A percentile compares a stretch with the other conserved stretches of the same genome.
These are phyloP conservation scores for Pseudoneurospora amorphoporcata DNA, from an alignment of 495 filamentous ascomycete species.

Conservation along the genomic window DNA sequence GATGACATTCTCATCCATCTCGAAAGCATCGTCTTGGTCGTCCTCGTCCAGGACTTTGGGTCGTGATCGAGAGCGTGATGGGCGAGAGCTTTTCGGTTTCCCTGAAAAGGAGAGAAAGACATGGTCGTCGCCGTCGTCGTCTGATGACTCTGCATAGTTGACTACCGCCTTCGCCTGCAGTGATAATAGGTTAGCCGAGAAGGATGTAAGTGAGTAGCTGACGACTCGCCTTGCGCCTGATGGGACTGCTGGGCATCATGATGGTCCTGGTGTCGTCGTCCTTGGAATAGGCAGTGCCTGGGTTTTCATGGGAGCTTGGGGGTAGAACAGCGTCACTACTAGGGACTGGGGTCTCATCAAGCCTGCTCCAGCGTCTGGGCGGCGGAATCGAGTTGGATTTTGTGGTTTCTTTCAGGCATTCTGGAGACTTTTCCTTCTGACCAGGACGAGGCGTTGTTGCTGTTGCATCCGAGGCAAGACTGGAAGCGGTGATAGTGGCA, in stretches of 20 bases:
- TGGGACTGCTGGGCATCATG: slow-evolving; percentile 49
- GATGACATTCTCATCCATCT: slow-evolving; percentile 41
- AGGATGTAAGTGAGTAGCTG: neutral
- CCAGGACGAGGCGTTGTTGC: slow-evolving; percentile 10
- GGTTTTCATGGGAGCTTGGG: slow-evolving; percentile 48
- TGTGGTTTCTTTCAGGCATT: slow-evolving; percentile 35
- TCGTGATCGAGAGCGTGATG: slow-evolving; percentile 18
- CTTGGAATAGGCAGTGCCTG: slow-evolving; percentile 3
- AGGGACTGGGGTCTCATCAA: slow-evolving; percentile 59
- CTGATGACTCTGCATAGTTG: slow-evolving; percentile 57
- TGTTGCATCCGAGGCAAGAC: slow-evolving; percentile 16
- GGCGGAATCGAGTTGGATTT: slow-evolving; percentile 31
- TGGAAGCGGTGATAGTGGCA: slow-evolving; percentile 13
- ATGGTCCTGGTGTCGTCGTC: slow-evolving; percentile 17
- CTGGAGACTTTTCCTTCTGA: slow-evolving; percentile 16
- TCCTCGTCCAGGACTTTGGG: slow-evolving; percentile 38
- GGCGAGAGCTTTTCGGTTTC: slow-evolving; percentile 21
- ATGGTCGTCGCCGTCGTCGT: slow-evolving; percentile 52
- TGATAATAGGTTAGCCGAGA: slow-evolving; percentile 9
- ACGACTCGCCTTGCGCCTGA: slow-evolving; percentile 37
- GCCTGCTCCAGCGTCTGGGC: slow-evolving; percentile 22
- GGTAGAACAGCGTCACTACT: slow-evolving; percentile 61
- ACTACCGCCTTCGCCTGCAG: slow-evolving; percentile 42
- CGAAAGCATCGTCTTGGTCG: slow-evolving; percentile 51
- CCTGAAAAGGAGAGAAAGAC: slow-evolving; percentile 34